phyloP scores from a whole-genome alignment of 805 yeast genomes.

The Barnettozyma salicaria region DNA sequence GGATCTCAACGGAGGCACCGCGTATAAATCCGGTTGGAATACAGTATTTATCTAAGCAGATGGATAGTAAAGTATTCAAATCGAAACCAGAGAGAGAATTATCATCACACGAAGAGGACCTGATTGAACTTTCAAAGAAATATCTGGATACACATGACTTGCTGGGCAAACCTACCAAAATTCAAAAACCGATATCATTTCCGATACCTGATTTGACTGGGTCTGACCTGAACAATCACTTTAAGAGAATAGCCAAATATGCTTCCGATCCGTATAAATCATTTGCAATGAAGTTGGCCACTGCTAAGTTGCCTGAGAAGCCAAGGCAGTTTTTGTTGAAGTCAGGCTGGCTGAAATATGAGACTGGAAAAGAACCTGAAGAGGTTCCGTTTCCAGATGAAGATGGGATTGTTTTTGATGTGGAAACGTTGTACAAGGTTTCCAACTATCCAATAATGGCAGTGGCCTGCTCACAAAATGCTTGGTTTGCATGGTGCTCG shows the following conservation, averaged over 20 bases:
- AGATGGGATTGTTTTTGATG: slow-evolving; percentile 75
- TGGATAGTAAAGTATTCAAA: slow-evolving; percentile 56
- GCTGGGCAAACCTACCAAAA: slow-evolving; percentile 67
- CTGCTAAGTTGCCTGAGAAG: slow-evolving; percentile 29
- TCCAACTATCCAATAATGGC: slow-evolving; percentile 77
- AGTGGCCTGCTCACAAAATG: slow-evolving; percentile 63
- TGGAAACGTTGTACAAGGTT: slow-evolving; percentile 75
- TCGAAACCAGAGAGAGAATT: slow-evolving; percentile 21
- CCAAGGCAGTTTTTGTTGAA: slow-evolving; percentile 51
- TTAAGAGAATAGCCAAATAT: slow-evolving; percentile 57
- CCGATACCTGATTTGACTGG: slow-evolving; percentile 74
- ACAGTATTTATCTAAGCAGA: slow-evolving; percentile 57
- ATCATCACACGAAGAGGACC: slow-evolving; percentile 26
- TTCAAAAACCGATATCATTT: slow-evolving; percentile 52
- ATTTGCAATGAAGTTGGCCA: slow-evolving; percentile 41
- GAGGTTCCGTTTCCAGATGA: slow-evolving; percentile 66
- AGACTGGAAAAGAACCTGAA: slow-evolving; percentile 44
- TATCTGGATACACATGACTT: slow-evolving; percentile 59
- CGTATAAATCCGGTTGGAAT: slow-evolving; percentile 74
- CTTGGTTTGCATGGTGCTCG: slow-evolving; percentile 95
- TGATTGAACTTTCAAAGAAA: slow-evolving; percentile 47
- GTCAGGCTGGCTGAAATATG: slow-evolving; percentile 82
- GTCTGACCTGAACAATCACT: slow-evolving; percentile 73
- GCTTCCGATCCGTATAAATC: slow-evolving; percentile 55
- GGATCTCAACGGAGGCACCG: slow-evolving; percentile 28